Percentiles rank a stretch among this genome's conserved stretches.
These are phyloP conservation scores for Epichloe coenophiala DNA, from an alignment of 2,329 filamentous ascomycete genomes.

Conservation along the genomic window DNA sequence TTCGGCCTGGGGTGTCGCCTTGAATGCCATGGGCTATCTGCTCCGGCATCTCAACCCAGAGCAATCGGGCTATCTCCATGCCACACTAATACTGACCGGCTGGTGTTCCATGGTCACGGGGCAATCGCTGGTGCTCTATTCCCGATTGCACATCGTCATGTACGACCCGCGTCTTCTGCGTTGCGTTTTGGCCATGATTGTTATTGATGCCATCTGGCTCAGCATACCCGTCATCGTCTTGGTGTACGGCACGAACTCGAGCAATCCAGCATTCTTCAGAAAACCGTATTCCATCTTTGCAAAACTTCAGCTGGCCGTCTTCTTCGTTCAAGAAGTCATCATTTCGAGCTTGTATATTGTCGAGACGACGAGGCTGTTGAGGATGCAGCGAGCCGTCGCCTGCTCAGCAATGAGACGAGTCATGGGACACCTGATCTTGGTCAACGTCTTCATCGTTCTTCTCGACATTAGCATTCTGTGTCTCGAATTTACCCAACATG, in stretches of 20 bases:
- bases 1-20: conserved; percentile 15
- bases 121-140: conserved; percentile 48
- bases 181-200: conserved; percentile 42
- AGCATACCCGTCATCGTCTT: conserved; percentile 41
- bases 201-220: conserved; percentile 36
- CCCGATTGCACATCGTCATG: conserved; percentile 45
- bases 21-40: conserved; percentile 30
- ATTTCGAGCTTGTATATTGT: conserved; percentile 39
- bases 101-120: conserved; percentile 43
- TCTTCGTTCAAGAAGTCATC: conserved; percentile 40
- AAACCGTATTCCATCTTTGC: conserved; percentile 31
- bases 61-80: conserved; percentile 7
- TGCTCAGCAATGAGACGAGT: conserved; percentile 8
- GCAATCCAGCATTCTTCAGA: conserved; percentile 9
- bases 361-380: conserved; percentile 35
- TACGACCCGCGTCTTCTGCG: conserved; percentile 34
- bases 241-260: conserved; percentile 35
- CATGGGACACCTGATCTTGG: conserved; percentile 20
- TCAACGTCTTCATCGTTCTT: conserved; percentile 29
- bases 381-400: conserved; percentile 21
- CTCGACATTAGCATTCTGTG: conserved; percentile 26
- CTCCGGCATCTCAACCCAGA: conserved; percentile 21
- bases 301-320: conserved; percentile 40
- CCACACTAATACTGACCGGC: conserved; percentile 16
- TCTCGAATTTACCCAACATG: conserved; percentile 18